Percentiles rank a stretch among this genome's conserved stretches.
phyloP scores from a whole-genome alignment of 176 grass and related monocot species.

The Olyra latifolia region DNA sequence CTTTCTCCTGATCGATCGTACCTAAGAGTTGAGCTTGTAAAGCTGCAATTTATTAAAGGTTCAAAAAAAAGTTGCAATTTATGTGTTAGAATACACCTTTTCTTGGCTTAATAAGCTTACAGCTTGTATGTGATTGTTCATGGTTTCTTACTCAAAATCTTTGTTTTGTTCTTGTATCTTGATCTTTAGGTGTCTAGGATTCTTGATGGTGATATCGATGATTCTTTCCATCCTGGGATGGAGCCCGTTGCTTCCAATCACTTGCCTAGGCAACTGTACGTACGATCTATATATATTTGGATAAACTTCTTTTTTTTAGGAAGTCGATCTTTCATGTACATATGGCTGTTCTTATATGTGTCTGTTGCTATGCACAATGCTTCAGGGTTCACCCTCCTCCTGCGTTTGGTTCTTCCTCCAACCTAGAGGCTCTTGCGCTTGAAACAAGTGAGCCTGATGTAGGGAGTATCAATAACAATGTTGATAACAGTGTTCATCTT shows the following conservation, averaged over 20 bases:
- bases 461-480: slow-evolving; percentile 31
- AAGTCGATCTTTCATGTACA: background rate
- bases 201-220: slow-evolving; percentile 30
- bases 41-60: no score
- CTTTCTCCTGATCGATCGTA: background rate
- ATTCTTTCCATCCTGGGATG: slow-evolving; percentile 27
- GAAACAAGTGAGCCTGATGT: slow-evolving; percentile 38
- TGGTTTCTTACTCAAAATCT: background rate
- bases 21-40: background rate
- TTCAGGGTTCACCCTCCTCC: slow-evolving; percentile 61
- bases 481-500: slow-evolving; percentile 49
- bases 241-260: slow-evolving; percentile 25
- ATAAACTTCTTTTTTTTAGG: background rate
- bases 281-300: background rate
- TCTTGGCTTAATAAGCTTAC: background rate
- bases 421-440: slow-evolving; percentile 56
- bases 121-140: background rate
- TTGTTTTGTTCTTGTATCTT: background rate
- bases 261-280: slow-evolving; percentile 28
- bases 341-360: background rate
- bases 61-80: no score
- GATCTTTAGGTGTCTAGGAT: slow-evolving; percentile 44
- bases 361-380: background rate
- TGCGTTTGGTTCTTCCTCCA: slow-evolving; percentile 65
- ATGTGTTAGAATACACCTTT: background rate